Percentiles rank a stretch among this genome's conserved stretches.
Evolutionary conservation across 177 flowering plant species (phyloP).

Genomic region (Vitis hybrid): DNA sequence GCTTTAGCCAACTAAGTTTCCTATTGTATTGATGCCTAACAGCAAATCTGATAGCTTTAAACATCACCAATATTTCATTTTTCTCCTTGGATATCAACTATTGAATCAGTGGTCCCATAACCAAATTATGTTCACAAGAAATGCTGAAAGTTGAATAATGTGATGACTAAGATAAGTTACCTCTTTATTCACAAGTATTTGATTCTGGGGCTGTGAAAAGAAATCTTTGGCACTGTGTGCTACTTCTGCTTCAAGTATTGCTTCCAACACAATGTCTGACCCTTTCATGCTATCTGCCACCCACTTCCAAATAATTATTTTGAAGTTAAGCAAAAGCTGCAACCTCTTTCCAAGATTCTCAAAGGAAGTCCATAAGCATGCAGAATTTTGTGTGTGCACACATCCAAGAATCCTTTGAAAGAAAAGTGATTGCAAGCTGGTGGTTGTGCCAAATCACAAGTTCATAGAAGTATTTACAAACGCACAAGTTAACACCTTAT

Average conservation of each 20-base stretch:
- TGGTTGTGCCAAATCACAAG: no score
- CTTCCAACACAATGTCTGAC: constrained; percentile 60
- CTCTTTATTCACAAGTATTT: constrained; percentile 22
- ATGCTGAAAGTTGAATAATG: not conserved
- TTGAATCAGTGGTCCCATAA: not conserved
- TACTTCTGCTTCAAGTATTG: constrained; percentile 53
- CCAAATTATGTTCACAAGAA: no score
- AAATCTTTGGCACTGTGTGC: constrained; percentile 53
- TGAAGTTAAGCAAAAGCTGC: not conserved
- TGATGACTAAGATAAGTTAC: not conserved
- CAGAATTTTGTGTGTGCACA: no score
- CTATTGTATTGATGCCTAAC: no score
- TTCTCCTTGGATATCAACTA: not conserved
- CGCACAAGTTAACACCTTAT: no score
- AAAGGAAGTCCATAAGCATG: not conserved
- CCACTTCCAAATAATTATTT: constrained; percentile 6
- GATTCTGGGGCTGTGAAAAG: constrained; percentile 45
- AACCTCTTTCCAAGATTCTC: not conserved
- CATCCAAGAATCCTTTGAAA: no score
- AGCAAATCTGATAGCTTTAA: no score
- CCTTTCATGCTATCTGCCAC: constrained; percentile 38
- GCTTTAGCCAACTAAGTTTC: no score
- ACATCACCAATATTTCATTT: not conserved
- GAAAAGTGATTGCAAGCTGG: no score
- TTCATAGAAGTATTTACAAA: no score